Percentiles rank a stretch among this genome's conserved stretches.
Conservation (phyloP, 2,329 filamentous ascomycete genomes). For the Fusarium sp. region DNA sequence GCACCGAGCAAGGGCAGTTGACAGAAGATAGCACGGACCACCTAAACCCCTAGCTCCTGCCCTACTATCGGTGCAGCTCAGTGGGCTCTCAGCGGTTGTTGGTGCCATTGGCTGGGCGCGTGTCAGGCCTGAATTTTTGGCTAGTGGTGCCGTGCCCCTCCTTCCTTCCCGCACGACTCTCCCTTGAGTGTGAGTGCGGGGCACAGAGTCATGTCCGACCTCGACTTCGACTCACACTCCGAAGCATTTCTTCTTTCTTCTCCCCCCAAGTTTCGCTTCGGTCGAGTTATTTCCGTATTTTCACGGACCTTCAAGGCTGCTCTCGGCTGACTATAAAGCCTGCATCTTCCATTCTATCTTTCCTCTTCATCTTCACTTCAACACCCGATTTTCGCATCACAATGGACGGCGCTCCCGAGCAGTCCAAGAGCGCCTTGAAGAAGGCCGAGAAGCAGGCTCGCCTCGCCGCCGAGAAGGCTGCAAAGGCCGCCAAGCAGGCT, state of each 20-base stretch:
- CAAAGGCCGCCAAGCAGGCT: slow-evolving; percentile 66
- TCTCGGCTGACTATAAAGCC: slow-evolving; percentile 21
- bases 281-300: slow-evolving; percentile 27
- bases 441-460: slow-evolving; percentile 71
- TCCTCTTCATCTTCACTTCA: slow-evolving; percentile 8
- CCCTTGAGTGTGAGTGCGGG: slow-evolving; percentile 44
- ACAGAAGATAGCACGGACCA: slow-evolving; percentile 36
- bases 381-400: slow-evolving; percentile 39
- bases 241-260: slow-evolving; percentile 30
- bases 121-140: slow-evolving; percentile 42
- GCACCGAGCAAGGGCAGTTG: slow-evolving; percentile 30
- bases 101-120: slow-evolving; percentile 38
- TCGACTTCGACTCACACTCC: slow-evolving; percentile 43
- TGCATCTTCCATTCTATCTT: neutral
- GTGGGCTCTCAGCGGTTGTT: slow-evolving; percentile 9
- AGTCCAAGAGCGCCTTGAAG: slow-evolving; percentile 69
- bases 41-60: slow-evolving; percentile 33
- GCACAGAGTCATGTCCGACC: slow-evolving; percentile 40
- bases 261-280: slow-evolving; percentile 24
- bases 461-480: slow-evolving; percentile 67
- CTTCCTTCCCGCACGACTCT: slow-evolving; percentile 38
- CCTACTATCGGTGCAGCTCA: slow-evolving; percentile 24
- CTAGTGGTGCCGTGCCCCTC: slow-evolving; percentile 41
- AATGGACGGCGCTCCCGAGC: slow-evolving; percentile 48
- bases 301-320: slow-evolving; percentile 28